A percentile compares a stretch with the other conserved stretches of the same genome.
Evolutionary conservation across 2,329 filamentous ascomycete species (phyloP).

Genomic region (Xenoacremonium recifei): DNA sequence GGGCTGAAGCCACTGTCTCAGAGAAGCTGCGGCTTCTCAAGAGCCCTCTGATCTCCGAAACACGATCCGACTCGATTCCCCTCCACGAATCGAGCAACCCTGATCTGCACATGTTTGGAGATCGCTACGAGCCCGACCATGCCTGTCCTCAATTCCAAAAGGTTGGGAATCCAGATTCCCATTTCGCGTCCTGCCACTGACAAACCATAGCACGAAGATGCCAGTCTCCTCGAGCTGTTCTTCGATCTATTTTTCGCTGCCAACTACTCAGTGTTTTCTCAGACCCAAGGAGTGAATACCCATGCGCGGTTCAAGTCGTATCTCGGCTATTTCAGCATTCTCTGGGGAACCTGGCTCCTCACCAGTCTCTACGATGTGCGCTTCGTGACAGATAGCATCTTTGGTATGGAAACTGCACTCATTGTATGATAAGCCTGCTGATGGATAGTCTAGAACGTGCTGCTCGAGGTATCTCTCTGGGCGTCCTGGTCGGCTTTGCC

Average conservation of each 20-base stretch:
- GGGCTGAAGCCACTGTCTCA: too few species aligned
- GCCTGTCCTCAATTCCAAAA: conserved; percentile 25
- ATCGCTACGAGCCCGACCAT: conserved; percentile 15
- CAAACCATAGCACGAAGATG: conserved; percentile 31
- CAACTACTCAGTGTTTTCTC: conserved; percentile 60
- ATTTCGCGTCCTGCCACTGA: neutral
- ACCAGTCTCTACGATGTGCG: conserved; percentile 64
- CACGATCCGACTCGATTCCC: conserved; percentile 13
- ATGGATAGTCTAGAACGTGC: conserved; percentile 40
- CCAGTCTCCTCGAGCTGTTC: conserved; percentile 36
- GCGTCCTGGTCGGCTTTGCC: conserved; percentile 64
- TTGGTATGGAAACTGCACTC: conserved; percentile 38
- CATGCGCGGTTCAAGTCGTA: conserved; percentile 32
- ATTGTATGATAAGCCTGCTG: neutral
- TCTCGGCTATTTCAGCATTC: conserved; percentile 44
- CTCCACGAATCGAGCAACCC: conserved; percentile 8
- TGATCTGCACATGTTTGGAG: conserved; percentile 22
- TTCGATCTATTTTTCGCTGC: conserved; percentile 48
- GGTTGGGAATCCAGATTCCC: conserved; percentile 11
- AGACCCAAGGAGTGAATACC: conserved; percentile 31
- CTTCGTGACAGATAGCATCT: conserved; percentile 62
- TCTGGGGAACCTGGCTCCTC: conserved; percentile 70
- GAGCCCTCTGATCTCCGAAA: conserved; percentile 24
- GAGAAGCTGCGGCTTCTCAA: conserved; percentile 32
- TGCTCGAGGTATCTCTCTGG: conserved; percentile 59